Base-by-base conservation (phyloP, 1,284 basidiomycete genomes). In the Coniferiporia sulphurascens region DNA sequence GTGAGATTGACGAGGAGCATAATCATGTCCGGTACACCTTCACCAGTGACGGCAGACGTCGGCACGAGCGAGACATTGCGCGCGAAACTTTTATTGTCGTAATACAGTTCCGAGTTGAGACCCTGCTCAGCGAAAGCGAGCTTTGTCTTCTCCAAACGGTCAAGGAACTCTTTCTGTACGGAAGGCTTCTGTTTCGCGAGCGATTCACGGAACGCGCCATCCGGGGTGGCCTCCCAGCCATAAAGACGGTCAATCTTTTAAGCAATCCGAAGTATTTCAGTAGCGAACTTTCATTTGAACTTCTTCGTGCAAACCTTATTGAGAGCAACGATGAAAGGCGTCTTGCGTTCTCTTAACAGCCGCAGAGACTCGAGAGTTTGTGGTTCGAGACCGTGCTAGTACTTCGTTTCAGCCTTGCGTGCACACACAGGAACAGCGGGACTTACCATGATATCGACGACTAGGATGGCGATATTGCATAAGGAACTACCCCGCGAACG, bases 11-110 rank as follows among this genome's bases (percentile, higher is more conserved):
- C 86, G 70, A 99, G 87, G 38, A 99, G 83, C 87, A 95, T 93
- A 73, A 99, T 95, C 93, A 99, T 95, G 77, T 99, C 97, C n/a
- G 97, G 97, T 22, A 99, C 85, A 77, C 97, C 97, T 77, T 99
- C 97, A 63, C 97, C 97, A 0, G 96, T 98, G 73, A 96, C 86
- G 34, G 97, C 97, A 58, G 96, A 98, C 5, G 97, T 99, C 36
- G 97, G 97, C 15, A 99, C 96, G 48, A 99, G 80, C 9, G 95
- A 98, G 64, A 99, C 95, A 68, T 95, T 95, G 62, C 90, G 85
- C 55, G 89, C 93, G 66, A 98, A 91, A 75, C 86, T 95, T 78
- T 94, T 97, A 86, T 99, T 99, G 59, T 98, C 91, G 77, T 98
- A 98, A 80, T 98, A 99, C 61, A 95, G 85, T 56, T 90, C 86